Conservation (phyloP, 176 grass and related monocot genomes). For the Alloteropsis semialata region DNA sequence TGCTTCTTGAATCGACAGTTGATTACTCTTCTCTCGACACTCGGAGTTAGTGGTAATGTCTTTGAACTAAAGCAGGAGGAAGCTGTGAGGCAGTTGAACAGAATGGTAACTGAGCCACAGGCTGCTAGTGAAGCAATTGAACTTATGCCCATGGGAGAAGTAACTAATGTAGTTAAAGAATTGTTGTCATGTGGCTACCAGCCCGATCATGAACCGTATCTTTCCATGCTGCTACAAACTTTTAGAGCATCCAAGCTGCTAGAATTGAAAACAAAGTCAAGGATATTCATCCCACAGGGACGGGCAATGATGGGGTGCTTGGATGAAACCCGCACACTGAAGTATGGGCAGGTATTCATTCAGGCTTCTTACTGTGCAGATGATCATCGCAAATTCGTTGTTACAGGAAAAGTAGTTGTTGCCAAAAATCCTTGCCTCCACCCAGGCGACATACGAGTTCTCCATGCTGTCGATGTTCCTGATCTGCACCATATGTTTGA, state of each 20-base stretch:
- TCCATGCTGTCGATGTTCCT: slow-evolving; percentile 74
- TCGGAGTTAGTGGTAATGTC: slow-evolving; percentile 52
- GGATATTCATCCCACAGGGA: slow-evolving; percentile 76
- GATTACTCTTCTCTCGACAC: slow-evolving; percentile 84
- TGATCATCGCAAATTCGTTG: not conserved
- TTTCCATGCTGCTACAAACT: slow-evolving; percentile 80
- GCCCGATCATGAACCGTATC: slow-evolving; percentile 72
- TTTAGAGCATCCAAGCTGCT: slow-evolving; percentile 75
- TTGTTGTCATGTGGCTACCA: slow-evolving; percentile 66
- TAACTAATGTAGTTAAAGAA: slow-evolving; percentile 68
- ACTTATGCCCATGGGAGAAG: slow-evolving; percentile 78
- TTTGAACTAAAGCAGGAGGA: slow-evolving; percentile 75
- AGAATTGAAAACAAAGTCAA: slow-evolving; percentile 72
- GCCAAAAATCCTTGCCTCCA: slow-evolving; percentile 94
- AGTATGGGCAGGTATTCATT: slow-evolving; percentile 79
- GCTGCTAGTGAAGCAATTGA: slow-evolving; percentile 62
- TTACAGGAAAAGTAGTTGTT: slow-evolving; percentile 61
- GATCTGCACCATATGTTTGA: slow-evolving; percentile 80
- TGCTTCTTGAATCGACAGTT: slow-evolving; percentile 84
- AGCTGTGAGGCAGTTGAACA: slow-evolving; percentile 52
- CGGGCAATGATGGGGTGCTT: slow-evolving; percentile 89
- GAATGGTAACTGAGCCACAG: slow-evolving; percentile 59
- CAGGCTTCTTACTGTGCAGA: slow-evolving; percentile 44
- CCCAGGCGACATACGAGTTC: slow-evolving; percentile 73
- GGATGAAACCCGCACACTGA: slow-evolving; percentile 70